Conservation (phyloP, 768 basidiomycete species). For the Pleurotus citrinopileatus region DNA sequence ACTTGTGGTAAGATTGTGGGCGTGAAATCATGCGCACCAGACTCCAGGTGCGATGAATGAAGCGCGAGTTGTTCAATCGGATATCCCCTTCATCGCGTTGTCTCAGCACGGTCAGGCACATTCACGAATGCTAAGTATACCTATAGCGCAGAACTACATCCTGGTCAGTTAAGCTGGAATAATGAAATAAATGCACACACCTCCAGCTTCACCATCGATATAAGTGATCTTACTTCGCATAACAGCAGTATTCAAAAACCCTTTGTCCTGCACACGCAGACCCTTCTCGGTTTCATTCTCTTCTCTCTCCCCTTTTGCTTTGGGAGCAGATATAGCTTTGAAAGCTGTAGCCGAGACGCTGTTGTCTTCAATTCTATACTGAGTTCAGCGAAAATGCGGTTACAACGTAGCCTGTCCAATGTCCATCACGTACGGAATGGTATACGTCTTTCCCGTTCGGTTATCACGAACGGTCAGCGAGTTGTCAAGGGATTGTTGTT, state of each 20-base stretch:
- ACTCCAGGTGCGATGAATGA: constrained; percentile 78
- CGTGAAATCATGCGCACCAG: constrained; percentile 28
- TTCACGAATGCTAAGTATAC: constrained; percentile 34
- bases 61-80: constrained; percentile 90
- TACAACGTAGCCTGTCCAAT: not conserved
- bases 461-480: constrained; percentile 74
- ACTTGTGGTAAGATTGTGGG: not conserved
- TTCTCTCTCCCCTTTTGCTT: constrained; percentile 56
- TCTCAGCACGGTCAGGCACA: not conserved
- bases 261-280: constrained; percentile 74
- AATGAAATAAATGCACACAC: constrained; percentile 31
- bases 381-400: not conserved
- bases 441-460: constrained; percentile 78
- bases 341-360: constrained; percentile 78
- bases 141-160: constrained; percentile 66
- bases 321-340: constrained; percentile 66
- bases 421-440: constrained; percentile 56
- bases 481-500: constrained; percentile 1
- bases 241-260: constrained; percentile 82
- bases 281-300: constrained; percentile 87
- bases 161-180: not conserved
- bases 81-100: constrained; percentile 59
- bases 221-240: constrained; percentile 81
- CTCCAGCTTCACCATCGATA: constrained; percentile 86
- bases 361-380: constrained; percentile 71